Evolutionary conservation across 495 filamentous ascomycete species (phyloP), one percentile per base, ranked within the genome.

Genomic region (Xylaria intraflava): DNA sequence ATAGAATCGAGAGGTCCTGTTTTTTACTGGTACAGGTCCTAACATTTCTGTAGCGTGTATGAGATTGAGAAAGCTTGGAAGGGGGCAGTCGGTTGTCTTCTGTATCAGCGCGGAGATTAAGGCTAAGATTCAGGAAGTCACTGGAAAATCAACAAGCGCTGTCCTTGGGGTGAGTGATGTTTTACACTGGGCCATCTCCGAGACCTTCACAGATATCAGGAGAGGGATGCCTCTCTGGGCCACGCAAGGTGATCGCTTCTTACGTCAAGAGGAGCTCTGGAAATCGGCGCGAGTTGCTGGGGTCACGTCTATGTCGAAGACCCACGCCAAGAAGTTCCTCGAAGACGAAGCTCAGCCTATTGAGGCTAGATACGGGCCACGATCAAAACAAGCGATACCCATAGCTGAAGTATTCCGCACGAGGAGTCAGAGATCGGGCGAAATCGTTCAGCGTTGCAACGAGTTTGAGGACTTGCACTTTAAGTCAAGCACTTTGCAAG

Each of bases 61-160:
- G 81, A 60, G 83, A 41, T 82, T 86, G 82, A 60, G 83, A 46
- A 78, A 80, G 56, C 69, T 87, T 4, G 82, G 81, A 1, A 56
- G 73, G 17, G 81, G 83, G 0, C 83, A 87, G 49, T 83, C 83
- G 0, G 79, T 86, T 0, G 69, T 78, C 0, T 84, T 85, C 38
- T 80, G 72, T 45, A 68, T 77, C 1, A 72, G 82, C 0, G 47
- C 62, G 0, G 82, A 86, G 45, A 76, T 87, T 50, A 57, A 71
- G 22, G 61, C 41, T 16, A 75, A 71, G 44, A 76, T 79, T 12
- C 35, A 35, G 2, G 16, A 39, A 1, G 14, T 54, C 2, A 35
- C 20, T 0, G n/a, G 14, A 3, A 3, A 39, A 9, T 24, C 11
- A 1, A 8, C 16, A 26, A 36, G 30, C 20, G 16, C 26, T 2